A percentile compares a stretch with the other conserved stretches of the same genome.
Evolutionary conservation across 2,329 filamentous ascomycete species (phyloP).

Genomic region (Diplodia mutila): DNA sequence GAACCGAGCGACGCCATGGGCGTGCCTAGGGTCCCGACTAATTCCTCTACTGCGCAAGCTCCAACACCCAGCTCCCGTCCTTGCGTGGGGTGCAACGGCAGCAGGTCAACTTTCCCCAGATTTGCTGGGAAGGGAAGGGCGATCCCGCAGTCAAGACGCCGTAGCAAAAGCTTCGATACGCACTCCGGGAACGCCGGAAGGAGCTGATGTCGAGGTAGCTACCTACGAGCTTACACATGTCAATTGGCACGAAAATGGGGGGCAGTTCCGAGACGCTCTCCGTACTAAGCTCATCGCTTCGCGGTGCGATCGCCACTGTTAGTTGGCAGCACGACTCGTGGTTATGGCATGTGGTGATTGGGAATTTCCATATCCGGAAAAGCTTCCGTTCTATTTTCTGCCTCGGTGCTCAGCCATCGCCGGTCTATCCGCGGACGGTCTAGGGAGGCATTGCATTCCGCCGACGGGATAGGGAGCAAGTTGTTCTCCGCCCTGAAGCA

Average conservation of each 20-base stretch:
- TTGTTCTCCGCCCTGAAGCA: background rate
- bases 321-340: background rate
- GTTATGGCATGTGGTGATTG: background rate
- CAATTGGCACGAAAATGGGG: background rate
- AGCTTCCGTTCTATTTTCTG: slow-evolving; percentile 19
- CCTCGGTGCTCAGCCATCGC: background rate
- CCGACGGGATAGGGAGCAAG: background rate
- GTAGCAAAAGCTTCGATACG: background rate
- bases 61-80: background rate
- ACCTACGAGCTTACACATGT: background rate
- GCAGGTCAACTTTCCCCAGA: background rate
- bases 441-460: background rate
- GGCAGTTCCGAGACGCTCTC: background rate
- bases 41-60: background rate
- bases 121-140: background rate
- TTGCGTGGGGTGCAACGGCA: background rate
- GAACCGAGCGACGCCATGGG: too few relatives aligned
- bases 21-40: background rate
- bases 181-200: too few relatives aligned
- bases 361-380: slow-evolving; percentile 4
- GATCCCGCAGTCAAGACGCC: background rate
- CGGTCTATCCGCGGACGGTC: background rate
- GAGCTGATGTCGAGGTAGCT: slow-evolving; percentile 1
- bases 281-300: background rate
- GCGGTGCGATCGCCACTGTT: background rate